These are phyloP conservation scores for Leccinum boreale DNA, from an alignment of 768 basidiomycete genomes.

Conservation along the genomic window DNA sequence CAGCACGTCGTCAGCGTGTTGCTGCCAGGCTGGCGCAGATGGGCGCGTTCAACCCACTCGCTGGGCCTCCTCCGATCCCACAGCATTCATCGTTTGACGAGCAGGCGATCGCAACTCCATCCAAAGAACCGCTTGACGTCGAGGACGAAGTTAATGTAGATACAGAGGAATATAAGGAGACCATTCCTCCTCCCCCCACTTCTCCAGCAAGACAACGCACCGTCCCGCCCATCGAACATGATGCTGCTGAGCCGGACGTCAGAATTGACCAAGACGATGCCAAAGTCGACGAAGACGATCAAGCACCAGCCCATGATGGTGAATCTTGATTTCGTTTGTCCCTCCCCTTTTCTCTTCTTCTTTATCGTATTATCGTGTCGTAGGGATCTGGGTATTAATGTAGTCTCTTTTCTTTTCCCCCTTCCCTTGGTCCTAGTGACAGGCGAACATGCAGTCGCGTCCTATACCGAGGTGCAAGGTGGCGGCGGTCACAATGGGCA, in stretches of 20 bases:
- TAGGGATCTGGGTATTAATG: conserved; percentile 32
- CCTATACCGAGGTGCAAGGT: conserved; percentile 15
- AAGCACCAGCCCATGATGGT: conserved; percentile 34
- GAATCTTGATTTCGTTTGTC: conserved; percentile 37
- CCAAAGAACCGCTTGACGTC: conserved; percentile 11
- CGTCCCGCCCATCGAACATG: background rate
- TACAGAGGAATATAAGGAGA: conserved; percentile 24
- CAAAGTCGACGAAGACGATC: conserved; percentile 13
- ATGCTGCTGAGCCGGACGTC: conserved; percentile 13
- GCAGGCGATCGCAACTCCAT: background rate
- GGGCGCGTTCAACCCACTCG: conserved; percentile 59
- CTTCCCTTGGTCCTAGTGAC: conserved; percentile 12
- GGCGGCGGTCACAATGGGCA: conserved; percentile 1
- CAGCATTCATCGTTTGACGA: conserved; percentile 19
- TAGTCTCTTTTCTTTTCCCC: conserved; percentile 8
- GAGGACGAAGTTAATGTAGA: conserved; percentile 25
- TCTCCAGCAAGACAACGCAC: conserved; percentile 22
- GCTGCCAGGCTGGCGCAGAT: conserved; percentile 59
- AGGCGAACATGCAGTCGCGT: conserved; percentile 19
- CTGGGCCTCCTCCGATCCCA: conserved; percentile 30
- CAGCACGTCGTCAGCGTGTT: conserved; percentile 51
- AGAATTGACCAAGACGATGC: conserved; percentile 14
- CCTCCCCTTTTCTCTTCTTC: conserved; percentile 4
- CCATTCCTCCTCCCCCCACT: conserved; percentile 17
- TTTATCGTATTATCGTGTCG: conserved; percentile 23